These are phyloP conservation scores for Colletotrichum chlorophyti DNA, from an alignment of 2,329 filamentous ascomycete species.

Conservation along the genomic window DNA sequence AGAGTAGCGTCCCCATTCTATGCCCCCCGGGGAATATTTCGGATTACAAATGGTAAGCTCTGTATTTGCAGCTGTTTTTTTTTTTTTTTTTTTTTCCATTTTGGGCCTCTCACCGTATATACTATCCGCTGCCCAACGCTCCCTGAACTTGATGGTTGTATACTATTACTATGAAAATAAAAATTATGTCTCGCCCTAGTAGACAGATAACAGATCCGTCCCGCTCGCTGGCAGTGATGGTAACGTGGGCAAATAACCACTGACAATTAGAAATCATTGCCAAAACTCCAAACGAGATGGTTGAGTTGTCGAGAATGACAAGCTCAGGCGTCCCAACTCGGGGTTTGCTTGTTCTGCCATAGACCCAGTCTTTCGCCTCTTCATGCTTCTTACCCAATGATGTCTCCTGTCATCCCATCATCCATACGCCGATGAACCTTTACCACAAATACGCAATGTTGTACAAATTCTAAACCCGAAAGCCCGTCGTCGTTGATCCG, in stretches of 20 bases:
- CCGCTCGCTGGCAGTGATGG: too few relatives aligned
- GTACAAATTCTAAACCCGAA: neutral
- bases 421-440: constrained; percentile 22
- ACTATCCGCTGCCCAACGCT: neutral
- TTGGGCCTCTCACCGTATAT: neutral
- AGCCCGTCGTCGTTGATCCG: neutral
- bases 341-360: constrained; percentile 4
- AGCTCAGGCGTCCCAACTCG: too few relatives aligned
- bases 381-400: neutral
- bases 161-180: neutral
- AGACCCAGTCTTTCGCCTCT: neutral
- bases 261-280: too few relatives aligned
- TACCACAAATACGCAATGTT: too few relatives aligned
- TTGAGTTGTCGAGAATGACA: too few relatives aligned
- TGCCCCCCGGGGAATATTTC: constrained; percentile 25
- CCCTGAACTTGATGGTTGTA: neutral
- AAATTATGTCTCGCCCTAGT: too few relatives aligned
- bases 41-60: constrained; percentile 23
- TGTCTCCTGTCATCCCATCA: neutral
- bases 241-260: too few relatives aligned
- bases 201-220: too few relatives aligned
- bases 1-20: too few relatives aligned
- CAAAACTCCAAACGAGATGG: too few relatives aligned
- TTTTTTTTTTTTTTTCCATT: too few relatives aligned
- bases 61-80: constrained; percentile 13